Percentiles rank a stretch among this genome's conserved stretches.
phyloP scores from a whole-genome alignment of 2,329 filamentous ascomycete genomes.

The Xylaria sp. region DNA sequence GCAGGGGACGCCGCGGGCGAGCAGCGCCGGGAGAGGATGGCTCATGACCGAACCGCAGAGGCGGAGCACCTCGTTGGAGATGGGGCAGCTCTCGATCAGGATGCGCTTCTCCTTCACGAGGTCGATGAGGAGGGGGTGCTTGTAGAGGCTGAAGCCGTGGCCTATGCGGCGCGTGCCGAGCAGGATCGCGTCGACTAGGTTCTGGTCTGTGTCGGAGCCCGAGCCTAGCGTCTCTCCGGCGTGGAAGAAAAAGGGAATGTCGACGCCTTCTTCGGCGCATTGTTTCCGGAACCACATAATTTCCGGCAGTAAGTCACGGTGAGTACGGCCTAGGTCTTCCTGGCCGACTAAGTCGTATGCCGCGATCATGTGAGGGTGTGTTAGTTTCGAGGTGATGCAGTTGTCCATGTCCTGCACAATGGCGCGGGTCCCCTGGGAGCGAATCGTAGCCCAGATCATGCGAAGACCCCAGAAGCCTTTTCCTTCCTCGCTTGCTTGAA shows the following conservation, averaged over 20 bases:
- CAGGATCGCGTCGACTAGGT: constrained; percentile 88
- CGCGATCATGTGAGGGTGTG: constrained; percentile 81
- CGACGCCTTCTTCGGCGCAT: constrained; percentile 79
- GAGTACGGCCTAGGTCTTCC: constrained; percentile 81
- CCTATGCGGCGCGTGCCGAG: constrained; percentile 90
- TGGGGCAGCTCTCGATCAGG: constrained; percentile 88
- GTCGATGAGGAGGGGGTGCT: constrained; percentile 89
- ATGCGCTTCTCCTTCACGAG: constrained; percentile 91
- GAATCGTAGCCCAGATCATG: constrained; percentile 85
- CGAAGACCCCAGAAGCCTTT: constrained; percentile 84
- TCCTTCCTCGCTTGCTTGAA: constrained; percentile 77
- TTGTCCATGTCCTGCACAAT: constrained; percentile 86
- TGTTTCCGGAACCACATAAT: constrained; percentile 94
- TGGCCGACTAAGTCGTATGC: constrained; percentile 93
- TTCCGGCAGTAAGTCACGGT: constrained; percentile 82
- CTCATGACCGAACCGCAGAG: constrained; percentile 80
- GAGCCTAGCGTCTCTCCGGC: constrained; percentile 88
- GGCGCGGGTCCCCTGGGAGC: constrained; percentile 69
- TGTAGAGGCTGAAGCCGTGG: constrained; percentile 88
- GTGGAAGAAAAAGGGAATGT: constrained; percentile 96
- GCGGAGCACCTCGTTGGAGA: constrained; percentile 87
- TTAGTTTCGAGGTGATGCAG: constrained; percentile 84
- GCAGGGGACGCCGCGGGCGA: constrained; percentile 86
- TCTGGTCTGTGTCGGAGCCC: constrained; percentile 78
- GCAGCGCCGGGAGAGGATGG: constrained; percentile 83